Evolutionary conservation across 1,284 basidiomycete genomes (phyloP).

Genomic region (Mycena citricolor): DNA sequence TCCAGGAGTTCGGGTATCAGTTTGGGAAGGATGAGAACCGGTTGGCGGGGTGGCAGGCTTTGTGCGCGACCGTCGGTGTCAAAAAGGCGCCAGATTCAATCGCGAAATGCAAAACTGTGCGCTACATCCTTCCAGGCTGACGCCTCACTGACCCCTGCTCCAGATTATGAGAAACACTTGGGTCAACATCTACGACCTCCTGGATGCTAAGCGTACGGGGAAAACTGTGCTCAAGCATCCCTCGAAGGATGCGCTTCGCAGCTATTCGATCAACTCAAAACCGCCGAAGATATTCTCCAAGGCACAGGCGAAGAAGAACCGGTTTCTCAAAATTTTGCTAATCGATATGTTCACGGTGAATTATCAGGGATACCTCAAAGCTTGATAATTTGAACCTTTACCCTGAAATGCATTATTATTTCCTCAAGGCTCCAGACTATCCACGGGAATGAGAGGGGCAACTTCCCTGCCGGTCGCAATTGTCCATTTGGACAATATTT

Average conservation of each 20-base stretch:
- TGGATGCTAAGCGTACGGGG: conserved; percentile 20
- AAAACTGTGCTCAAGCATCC: conserved; percentile 6
- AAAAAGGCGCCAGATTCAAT: conserved; percentile 15
- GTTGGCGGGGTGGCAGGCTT: conserved; percentile 21
- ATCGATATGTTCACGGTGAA: conserved; percentile 10
- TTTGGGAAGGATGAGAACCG: conserved; percentile 14
- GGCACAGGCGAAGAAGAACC: conserved; percentile 18
- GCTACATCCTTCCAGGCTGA: background rate
- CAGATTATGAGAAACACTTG: conserved; percentile 10
- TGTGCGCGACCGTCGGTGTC: conserved; percentile 17
- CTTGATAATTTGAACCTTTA: too few species aligned
- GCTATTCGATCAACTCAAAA: conserved; percentile 5
- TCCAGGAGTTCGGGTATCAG: conserved; percentile 15
- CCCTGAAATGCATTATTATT: too few species aligned
- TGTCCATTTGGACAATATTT: too few species aligned
- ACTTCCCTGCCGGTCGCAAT: too few species aligned
- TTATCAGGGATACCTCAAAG: too few species aligned
- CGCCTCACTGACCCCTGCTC: background rate
- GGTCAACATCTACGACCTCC: conserved; percentile 23
- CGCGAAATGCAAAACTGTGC: conserved; percentile 20
- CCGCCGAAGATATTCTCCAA: conserved; percentile 20
- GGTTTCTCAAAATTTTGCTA: conserved; percentile 19
- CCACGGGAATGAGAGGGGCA: too few species aligned
- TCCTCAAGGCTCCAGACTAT: too few species aligned
- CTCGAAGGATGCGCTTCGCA: conserved; percentile 10